phyloP scores from a whole-genome alignment of 2,329 filamentous ascomycete genomes.

The Rhynchosporium graminicola region DNA sequence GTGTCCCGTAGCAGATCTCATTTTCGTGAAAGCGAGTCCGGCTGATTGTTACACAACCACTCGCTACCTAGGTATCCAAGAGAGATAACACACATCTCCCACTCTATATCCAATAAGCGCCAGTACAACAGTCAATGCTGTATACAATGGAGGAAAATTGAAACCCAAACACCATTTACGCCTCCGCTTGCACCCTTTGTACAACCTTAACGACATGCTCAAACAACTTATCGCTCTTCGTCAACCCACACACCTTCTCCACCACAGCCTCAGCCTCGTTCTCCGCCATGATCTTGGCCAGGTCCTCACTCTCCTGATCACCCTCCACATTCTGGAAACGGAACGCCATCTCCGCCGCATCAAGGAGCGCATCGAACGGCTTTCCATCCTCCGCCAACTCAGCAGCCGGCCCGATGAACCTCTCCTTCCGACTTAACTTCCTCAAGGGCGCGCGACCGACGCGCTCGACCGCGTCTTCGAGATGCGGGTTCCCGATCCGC shows the following conservation, averaged over 20 bases:
- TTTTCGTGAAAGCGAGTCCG: conserved; percentile 4
- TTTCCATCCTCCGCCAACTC: conserved; percentile 82
- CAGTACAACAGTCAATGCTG: conserved; percentile 4
- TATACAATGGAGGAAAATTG: neutral
- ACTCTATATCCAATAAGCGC: conserved; percentile 12
- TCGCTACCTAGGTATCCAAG: neutral
- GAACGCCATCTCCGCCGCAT: conserved; percentile 86
- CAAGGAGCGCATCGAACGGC: conserved; percentile 72
- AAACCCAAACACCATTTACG: conserved; percentile 17
- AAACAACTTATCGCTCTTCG: conserved; percentile 75
- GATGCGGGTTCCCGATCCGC: conserved; percentile 89
- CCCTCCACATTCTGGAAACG: conserved; percentile 93
- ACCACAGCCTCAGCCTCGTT: conserved; percentile 74
- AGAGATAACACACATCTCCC: neutral
- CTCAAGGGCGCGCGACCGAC: conserved; percentile 92
- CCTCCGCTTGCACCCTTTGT: conserved; percentile 71
- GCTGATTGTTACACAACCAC: conserved; percentile 5
- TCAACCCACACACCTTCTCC: conserved; percentile 77
- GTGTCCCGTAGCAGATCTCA: neutral
- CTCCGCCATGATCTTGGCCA: conserved; percentile 82
- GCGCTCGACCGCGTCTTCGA: conserved; percentile 91
- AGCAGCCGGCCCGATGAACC: conserved; percentile 88
- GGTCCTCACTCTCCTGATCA: conserved; percentile 84
- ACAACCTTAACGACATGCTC: conserved; percentile 74
- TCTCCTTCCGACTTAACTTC: conserved; percentile 93